Evolutionary conservation across 441 rosid genomes (phyloP), one percentile per base, ranked within the genome.

Genomic region (Lepidium campestre): DNA sequence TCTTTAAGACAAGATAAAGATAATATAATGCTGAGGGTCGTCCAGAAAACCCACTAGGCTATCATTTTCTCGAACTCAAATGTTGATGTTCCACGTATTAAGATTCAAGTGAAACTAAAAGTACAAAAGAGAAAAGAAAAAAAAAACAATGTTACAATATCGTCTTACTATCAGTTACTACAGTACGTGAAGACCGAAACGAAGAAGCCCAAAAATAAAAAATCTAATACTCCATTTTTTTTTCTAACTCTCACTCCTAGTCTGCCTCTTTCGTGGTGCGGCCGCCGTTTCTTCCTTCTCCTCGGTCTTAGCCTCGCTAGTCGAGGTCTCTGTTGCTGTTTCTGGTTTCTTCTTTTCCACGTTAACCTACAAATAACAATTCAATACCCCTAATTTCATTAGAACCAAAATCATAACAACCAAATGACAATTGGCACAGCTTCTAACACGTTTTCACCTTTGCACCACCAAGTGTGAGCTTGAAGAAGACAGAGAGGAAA

Each of bases 381-480:
- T 10, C 34, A 29, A 34, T 44, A 8, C 17, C 35, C 55, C 44
- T 2, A 49, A 27, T 4, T 5, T 20, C 8, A 17, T 48, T 4
- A 48, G 4, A 29, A 18, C 48, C 39, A 57, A 45, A 18, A 9
- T 10, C 18, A 36, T 22, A 6, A 36, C 17, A 34, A 4, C 15
- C 10, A 36, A 64, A 19, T 4, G 7, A 6, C 3, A 3, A 22
- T 10, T 39, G 20, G 34, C 34, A 29, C 34, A 7, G 34, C 34
- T 29, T 7, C 2, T 29, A 29, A 57, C 47, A 14, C 39, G 35
- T 5, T 50, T 87, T 83, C 56, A 75, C 83, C 83, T 91, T 91
- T 83, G 89, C 90, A 44, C 98, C 99, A 23, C 98, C 96, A 29
- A 86, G 85, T 39, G 88, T 36, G 19, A 88, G 53, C 76, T 75